Evolutionary conservation across 179 eudicot species (phyloP).

Genomic region (Carnegiea gigantea): DNA sequence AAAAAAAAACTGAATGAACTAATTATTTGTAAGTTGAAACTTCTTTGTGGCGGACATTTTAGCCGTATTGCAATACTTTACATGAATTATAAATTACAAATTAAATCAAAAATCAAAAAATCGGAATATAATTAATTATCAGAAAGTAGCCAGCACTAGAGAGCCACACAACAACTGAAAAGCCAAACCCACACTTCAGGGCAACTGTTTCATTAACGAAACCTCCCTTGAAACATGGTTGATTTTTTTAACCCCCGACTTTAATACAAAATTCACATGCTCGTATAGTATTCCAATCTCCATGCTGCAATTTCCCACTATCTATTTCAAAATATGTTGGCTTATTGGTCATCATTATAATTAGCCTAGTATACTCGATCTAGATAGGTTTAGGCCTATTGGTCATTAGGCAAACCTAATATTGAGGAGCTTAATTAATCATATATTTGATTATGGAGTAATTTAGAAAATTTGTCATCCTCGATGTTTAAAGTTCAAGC

Average conservation of each 20-base stretch:
- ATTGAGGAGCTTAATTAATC: background rate
- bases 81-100: background rate
- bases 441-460: background rate
- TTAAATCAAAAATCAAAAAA: background rate
- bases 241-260: constrained; percentile 10
- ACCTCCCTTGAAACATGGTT: constrained; percentile 20
- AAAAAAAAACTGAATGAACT: background rate
- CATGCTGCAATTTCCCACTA: background rate
- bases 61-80: background rate
- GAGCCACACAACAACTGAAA: constrained; percentile 4
- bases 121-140: too few relatives aligned
- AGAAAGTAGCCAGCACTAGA: background rate
- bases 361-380: constrained; percentile 8
- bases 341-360: constrained; percentile 10
- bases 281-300: too few relatives aligned
- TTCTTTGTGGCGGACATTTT: constrained; percentile 15
- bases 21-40: constrained; percentile 3
- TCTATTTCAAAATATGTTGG: constrained; percentile 8
- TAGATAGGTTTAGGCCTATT: too few relatives aligned
- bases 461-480: background rate
- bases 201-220: constrained; percentile 19
- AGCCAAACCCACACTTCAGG: constrained; percentile 18
- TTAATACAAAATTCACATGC: background rate
- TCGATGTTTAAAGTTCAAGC: constrained; percentile 1
- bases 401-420: background rate